Evolutionary conservation across 2,329 filamentous ascomycete genomes (phyloP), one percentile per base, ranked within the genome.

Genomic region (Penicillium oxalicum): DNA sequence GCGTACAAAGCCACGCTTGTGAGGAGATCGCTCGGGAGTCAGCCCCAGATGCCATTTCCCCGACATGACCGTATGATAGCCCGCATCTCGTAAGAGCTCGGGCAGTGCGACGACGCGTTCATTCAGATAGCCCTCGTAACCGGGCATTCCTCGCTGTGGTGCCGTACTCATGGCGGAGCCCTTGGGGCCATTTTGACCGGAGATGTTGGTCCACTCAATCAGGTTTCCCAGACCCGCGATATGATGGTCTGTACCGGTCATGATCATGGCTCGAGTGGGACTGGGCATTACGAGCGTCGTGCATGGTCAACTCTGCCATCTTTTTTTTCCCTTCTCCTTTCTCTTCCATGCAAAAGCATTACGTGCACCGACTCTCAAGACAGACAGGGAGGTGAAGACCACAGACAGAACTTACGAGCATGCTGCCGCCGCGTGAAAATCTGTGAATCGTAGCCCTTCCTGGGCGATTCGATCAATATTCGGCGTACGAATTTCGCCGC

Each of bases 31-130:
- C 55, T 83, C 79, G 0, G 77, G 76, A 0, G 74, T 81, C 9
- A 84, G 65, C 0, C 81, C 81, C 13, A 84, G 65, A 62, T 83
- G 80, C 80, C 81, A 84, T 60, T 84, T 84, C 0, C 81, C 81
- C 4, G 77, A 69, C 75, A 84, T 81, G 4, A 81, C 54, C 1
- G 81, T 84, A 42, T 76, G 71, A 59, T 84, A 84, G 11, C 80
- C 81, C 0, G 70, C 74, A 51, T 83, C 81, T 4, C 70, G 74
- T 4, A 84, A 69, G 2, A 84, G 58, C 60, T 84, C 80, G 2
- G 80, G 78, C 11, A 83, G 65, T 5, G 80, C 75, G 1, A 71
- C 81, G 2, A 84, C 80, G 1, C 73, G 69, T 53, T 80, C 75
- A 48, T 84, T 84, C 32, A 84, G 69, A 55, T 83, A 84, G 0